Percentiles rank a stretch among this genome's conserved stretches.
phyloP scores from a whole-genome alignment of 352 stramenopile species.

The Thalassiosira sp. region DNA sequence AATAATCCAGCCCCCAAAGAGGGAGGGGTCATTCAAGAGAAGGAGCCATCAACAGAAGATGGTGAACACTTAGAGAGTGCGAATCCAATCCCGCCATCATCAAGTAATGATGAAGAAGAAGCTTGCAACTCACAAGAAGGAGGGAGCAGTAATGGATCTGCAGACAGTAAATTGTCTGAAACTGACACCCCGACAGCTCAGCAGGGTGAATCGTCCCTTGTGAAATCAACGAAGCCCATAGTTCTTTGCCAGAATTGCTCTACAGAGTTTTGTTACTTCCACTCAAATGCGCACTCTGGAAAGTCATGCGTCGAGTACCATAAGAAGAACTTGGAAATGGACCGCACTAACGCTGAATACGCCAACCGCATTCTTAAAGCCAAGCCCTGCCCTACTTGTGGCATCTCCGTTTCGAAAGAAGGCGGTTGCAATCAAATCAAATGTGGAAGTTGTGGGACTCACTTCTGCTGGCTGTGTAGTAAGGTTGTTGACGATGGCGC shows the following conservation, averaged over 20 bases:
- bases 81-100: neutral
- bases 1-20: neutral
- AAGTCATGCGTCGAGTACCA: slow-evolving; percentile 85
- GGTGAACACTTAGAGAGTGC: neutral
- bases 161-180: slow-evolving; percentile 25
- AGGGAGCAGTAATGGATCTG: neutral
- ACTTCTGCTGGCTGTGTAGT: slow-evolving; percentile 90
- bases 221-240: slow-evolving; percentile 37
- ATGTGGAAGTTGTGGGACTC: slow-evolving; percentile 84
- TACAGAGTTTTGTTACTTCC: slow-evolving; percentile 86
- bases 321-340: slow-evolving; percentile 69
- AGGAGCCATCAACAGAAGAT: neutral
- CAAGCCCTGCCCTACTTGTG: slow-evolving; percentile 87
- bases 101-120: neutral
- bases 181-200: slow-evolving; percentile 77
- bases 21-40: neutral
- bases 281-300: slow-evolving; percentile 86
- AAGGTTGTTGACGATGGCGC: slow-evolving; percentile 85
- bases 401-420: slow-evolving; percentile 89
- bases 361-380: slow-evolving; percentile 85
- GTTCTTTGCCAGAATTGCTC: slow-evolving; percentile 57
- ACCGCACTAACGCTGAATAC: slow-evolving; percentile 87
- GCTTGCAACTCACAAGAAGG: neutral
- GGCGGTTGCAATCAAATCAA: slow-evolving; percentile 92
- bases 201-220: slow-evolving; percentile 60